These are phyloP conservation scores for Wickerhamomyces ciferrii DNA, from an alignment of 805 yeast species.

Conservation along the genomic window DNA sequence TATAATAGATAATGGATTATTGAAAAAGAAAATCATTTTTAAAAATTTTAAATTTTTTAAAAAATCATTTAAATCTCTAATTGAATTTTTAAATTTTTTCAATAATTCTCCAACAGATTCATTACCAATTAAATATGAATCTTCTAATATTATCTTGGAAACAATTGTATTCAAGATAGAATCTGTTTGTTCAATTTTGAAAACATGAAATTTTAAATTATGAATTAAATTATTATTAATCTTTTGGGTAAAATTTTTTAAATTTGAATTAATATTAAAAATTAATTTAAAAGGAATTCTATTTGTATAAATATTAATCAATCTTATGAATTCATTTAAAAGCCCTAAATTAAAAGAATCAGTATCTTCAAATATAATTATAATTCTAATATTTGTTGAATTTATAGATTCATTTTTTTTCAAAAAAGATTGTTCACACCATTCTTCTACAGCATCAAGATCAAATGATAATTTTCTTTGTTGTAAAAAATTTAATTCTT, in stretches of 20 bases:
- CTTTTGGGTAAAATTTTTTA: conserved; percentile 13
- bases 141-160: conserved; percentile 12
- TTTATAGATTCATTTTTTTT: conserved; percentile 1
- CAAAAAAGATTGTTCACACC: conserved; percentile 12
- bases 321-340: conserved; percentile 14
- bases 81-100: conserved; percentile 15
- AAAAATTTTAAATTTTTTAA: conserved; percentile 17
- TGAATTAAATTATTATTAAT: conserved; percentile 11
- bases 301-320: conserved; percentile 10
- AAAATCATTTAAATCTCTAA: conserved; percentile 20
- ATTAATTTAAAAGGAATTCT: conserved; percentile 19
- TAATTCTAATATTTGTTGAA: conserved; percentile 10
- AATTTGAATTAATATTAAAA: conserved; percentile 18
- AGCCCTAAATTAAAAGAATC: conserved; percentile 18
- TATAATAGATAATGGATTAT: conserved; percentile 14
- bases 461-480: conserved; percentile 20
- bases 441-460: conserved; percentile 19
- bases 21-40: conserved; percentile 20
- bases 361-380: conserved; percentile 19
- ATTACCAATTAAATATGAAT: conserved; percentile 13
- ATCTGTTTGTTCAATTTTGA: conserved; percentile 21
- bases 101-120: conserved; percentile 14
- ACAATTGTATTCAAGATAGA: conserved; percentile 17
- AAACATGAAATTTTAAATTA: conserved; percentile 9
- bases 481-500: conserved; percentile 1